Evolutionary conservation across 352 stramenopile genomes (phyloP).

Genomic region (Pythium coloratum): DNA sequence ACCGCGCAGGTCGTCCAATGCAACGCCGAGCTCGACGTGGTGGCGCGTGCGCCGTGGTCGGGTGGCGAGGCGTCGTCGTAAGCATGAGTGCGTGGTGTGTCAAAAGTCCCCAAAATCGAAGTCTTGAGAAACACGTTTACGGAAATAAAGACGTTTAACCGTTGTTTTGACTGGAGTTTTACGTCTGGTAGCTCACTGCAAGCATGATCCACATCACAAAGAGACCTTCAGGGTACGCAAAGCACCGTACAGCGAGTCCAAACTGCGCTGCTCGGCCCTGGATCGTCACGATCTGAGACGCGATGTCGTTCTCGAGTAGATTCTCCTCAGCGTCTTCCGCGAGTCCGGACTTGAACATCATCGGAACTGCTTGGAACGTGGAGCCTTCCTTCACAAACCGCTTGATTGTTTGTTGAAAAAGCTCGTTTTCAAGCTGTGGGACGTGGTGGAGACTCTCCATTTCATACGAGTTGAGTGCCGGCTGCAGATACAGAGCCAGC

Average conservation of each 20-base stretch:
- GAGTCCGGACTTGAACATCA: constrained; percentile 45
- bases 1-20: constrained; percentile 26
- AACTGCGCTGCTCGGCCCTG: constrained; percentile 64
- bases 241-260: constrained; percentile 70
- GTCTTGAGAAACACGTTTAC: neutral
- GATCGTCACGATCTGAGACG: constrained; percentile 57
- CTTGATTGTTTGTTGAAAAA: constrained; percentile 85
- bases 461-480: constrained; percentile 88
- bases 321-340: constrained; percentile 39
- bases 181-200: constrained; percentile 63
- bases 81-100: neutral
- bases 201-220: constrained; percentile 85
- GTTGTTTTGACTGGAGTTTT: neutral
- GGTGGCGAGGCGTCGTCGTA: constrained; percentile 24
- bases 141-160: neutral
- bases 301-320: constrained; percentile 51
- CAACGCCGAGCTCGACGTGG: constrained; percentile 37
- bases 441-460: constrained; percentile 72
- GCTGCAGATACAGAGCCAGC: constrained; percentile 76
- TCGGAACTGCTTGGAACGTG: constrained; percentile 88
- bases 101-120: neutral
- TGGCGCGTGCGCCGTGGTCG: constrained; percentile 49
- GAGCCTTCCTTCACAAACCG: constrained; percentile 72
- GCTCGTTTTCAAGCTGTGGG: constrained; percentile 65
- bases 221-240: constrained; percentile 74